These are phyloP conservation scores for Vigna trinervia DNA, from an alignment of 306 rosid species.

Conservation along the genomic window DNA sequence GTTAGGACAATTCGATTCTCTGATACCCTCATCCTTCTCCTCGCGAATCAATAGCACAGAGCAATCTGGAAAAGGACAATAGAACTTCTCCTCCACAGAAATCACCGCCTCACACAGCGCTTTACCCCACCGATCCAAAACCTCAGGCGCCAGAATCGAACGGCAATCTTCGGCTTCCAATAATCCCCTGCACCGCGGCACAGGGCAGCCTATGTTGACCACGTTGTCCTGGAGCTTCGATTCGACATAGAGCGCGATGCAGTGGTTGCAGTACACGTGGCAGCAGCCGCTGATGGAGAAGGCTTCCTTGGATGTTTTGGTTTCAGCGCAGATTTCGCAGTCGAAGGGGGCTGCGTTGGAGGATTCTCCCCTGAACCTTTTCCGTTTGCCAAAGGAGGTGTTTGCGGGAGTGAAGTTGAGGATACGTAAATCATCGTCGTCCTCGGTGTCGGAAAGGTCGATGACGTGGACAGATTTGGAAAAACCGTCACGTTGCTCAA, in stretches of 20 bases:
- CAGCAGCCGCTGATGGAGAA: slow-evolving; percentile 42
- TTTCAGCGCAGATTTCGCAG: slow-evolving; percentile 54
- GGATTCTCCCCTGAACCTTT: slow-evolving; percentile 27
- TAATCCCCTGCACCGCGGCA: slow-evolving; percentile 42
- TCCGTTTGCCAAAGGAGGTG: neutral
- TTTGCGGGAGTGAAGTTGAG: slow-evolving; percentile 36
- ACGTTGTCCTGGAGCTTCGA: slow-evolving; percentile 47
- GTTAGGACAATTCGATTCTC: slow-evolving; percentile 46
- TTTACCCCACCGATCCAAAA: slow-evolving; percentile 56
- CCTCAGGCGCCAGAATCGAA: slow-evolving; percentile 15
- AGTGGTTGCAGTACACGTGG: slow-evolving; percentile 43
- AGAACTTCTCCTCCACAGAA: slow-evolving; percentile 36
- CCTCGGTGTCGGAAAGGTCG: slow-evolving; percentile 40
- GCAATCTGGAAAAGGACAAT: slow-evolving; percentile 56
- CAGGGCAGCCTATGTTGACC: slow-evolving; percentile 47
- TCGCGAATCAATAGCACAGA: slow-evolving; percentile 52
- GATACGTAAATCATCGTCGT: slow-evolving; percentile 47
- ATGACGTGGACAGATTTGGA: neutral
- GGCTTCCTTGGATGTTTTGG: slow-evolving; percentile 27
- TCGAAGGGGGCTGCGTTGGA: slow-evolving; percentile 23
- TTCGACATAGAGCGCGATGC: slow-evolving; percentile 40
- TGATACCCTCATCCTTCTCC: slow-evolving; percentile 11
- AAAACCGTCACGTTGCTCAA: neutral
- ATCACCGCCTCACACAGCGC: slow-evolving; percentile 51
- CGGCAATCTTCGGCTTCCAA: slow-evolving; percentile 46